A percentile compares a stretch with the other conserved stretches of the same genome.
phyloP scores from a whole-genome alignment of 345 rosid genomes.

The Aethionema arabicum region DNA sequence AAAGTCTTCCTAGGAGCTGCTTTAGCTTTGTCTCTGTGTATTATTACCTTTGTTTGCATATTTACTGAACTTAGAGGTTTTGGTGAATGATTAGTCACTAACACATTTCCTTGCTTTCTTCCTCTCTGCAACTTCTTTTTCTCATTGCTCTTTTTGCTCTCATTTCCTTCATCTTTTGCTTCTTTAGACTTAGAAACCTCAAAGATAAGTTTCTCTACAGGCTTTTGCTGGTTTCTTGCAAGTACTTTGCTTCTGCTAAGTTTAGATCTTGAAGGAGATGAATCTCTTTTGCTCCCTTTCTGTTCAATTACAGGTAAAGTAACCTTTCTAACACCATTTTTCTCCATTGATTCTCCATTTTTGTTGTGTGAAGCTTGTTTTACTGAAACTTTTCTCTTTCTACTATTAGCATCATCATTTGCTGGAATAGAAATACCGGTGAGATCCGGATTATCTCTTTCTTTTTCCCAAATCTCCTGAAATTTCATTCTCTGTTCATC shows the following conservation, averaged over 20 bases:
- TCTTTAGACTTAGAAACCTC: constrained; percentile 33
- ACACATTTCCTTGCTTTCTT: constrained; percentile 38
- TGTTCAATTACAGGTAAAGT: constrained; percentile 31
- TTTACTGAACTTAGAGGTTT: constrained; percentile 29
- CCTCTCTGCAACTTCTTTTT: constrained; percentile 40
- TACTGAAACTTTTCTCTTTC: constrained; percentile 38
- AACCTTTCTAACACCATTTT: constrained; percentile 32
- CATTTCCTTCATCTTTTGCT: constrained; percentile 19
- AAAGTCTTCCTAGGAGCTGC: constrained; percentile 37
- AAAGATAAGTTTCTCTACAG: constrained; percentile 7
- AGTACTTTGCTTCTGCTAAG: constrained; percentile 31
- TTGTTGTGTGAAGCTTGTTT: constrained; percentile 35
- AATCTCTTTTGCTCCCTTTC: constrained; percentile 35
- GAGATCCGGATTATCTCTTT: too few species aligned
- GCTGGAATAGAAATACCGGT: too few species aligned
- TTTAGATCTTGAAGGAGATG: constrained; percentile 39
- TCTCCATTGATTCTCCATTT: constrained; percentile 36
- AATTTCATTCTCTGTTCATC: constrained; percentile 33
- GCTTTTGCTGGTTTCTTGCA: constrained; percentile 36
- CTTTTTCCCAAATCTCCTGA: constrained; percentile 37
- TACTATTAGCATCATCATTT: too few species aligned
- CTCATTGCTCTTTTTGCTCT: constrained; percentile 31
- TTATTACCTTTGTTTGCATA: constrained; percentile 38
- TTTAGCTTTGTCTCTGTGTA: constrained; percentile 36
- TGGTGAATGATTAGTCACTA: constrained; percentile 27